Evolutionary conservation across 257 asterid species (phyloP).

Genomic region (Solanum corneliomulleri): DNA sequence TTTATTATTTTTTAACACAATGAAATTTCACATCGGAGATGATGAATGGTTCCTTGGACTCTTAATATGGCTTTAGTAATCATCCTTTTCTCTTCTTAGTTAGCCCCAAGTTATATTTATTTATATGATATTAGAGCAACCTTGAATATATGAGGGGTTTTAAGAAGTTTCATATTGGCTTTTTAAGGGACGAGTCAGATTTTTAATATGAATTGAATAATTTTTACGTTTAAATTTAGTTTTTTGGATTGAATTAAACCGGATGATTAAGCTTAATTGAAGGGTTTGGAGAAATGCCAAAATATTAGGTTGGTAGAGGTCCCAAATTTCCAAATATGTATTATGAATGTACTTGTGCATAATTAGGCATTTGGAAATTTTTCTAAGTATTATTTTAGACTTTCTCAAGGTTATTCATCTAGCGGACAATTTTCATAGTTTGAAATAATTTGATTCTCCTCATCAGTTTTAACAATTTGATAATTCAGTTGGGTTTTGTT

Average conservation of each 20-base stretch:
- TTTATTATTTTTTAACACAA: neutral
- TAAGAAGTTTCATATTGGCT: neutral
- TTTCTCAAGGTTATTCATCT: neutral
- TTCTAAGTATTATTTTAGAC: neutral
- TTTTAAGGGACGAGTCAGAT: neutral
- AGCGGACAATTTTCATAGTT: too few species aligned
- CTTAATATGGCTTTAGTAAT: neutral
- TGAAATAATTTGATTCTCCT: too few species aligned
- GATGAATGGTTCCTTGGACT: neutral
- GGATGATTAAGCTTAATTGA: rapidly evolving
- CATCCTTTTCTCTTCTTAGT: neutral
- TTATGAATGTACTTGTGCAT: too few species aligned
- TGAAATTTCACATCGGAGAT: neutral
- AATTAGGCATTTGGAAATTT: too few species aligned
- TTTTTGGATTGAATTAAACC: neutral
- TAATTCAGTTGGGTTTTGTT: too few species aligned
- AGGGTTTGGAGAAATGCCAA: neutral
- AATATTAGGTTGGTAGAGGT: too few species aligned
- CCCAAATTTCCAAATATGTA: too few species aligned
- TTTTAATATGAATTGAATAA: too few species aligned
- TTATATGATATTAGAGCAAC: neutral
- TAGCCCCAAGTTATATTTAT: neutral
- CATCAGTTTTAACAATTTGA: too few species aligned
- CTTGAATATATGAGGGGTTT: neutral
- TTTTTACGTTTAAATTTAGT: too few species aligned